Percentiles rank a stretch among this genome's conserved stretches.
Conservation (phyloP, 345 rosid genomes). For the Acer negundo region DNA sequence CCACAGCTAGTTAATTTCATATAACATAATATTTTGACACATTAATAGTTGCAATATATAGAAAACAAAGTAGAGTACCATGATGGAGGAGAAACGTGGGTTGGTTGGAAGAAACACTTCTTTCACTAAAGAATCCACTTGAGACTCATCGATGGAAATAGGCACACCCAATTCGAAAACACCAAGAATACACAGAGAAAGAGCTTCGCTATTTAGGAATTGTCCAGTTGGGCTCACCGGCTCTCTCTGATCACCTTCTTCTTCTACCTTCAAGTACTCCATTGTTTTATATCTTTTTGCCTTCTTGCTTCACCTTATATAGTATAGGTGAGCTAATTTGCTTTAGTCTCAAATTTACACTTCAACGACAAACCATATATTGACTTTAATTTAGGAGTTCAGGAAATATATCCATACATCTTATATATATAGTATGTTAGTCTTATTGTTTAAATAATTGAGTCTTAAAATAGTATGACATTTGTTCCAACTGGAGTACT, state of each 20-base stretch:
- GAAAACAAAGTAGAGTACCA: constrained; percentile 29
- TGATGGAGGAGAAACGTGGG: constrained; percentile 49
- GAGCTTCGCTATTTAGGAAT: constrained; percentile 33
- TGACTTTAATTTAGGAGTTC: too few species aligned
- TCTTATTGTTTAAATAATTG: too few species aligned
- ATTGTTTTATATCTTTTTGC: neutral
- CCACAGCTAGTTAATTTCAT: too few species aligned
- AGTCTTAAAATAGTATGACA: too few species aligned
- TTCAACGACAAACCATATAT: too few species aligned
- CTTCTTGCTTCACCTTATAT: neutral
- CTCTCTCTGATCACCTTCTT: constrained; percentile 10
- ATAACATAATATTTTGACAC: neutral
- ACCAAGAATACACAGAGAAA: constrained; percentile 29
- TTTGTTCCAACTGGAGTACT: too few species aligned
- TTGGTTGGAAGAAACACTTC: constrained; percentile 41
- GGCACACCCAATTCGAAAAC: constrained; percentile 38
- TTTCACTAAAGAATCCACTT: neutral
- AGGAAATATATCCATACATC: too few species aligned
- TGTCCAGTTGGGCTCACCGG: constrained; percentile 51
- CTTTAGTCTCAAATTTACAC: too few species aligned
- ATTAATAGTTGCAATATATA: neutral
- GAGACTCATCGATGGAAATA: constrained; percentile 24
- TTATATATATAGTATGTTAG: too few species aligned
- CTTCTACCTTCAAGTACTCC: constrained; percentile 38
- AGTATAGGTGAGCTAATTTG: too few species aligned